These are phyloP conservation scores for Collybia sordida DNA, from an alignment of 768 basidiomycete species.

Conservation along the genomic window DNA sequence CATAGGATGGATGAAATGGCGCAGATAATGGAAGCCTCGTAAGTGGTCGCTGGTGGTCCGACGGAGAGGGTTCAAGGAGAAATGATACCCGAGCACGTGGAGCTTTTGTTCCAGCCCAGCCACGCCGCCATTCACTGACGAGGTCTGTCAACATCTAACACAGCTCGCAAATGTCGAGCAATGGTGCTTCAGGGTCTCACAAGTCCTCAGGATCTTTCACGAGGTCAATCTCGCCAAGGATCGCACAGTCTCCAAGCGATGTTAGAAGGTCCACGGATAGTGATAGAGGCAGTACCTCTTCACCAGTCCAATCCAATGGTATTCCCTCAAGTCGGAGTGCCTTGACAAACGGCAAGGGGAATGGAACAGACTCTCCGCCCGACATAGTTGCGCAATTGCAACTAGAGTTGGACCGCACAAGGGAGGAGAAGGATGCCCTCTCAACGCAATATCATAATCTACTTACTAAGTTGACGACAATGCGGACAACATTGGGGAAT, in stretches of 20 bases:
- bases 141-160: neutral
- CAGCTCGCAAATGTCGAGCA: slow-evolving; percentile 19
- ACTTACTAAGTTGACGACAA: slow-evolving; percentile 84
- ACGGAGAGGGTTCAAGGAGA: no score
- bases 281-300: slow-evolving; percentile 33
- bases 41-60: no score
- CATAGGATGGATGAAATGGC: neutral
- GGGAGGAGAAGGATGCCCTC: slow-evolving; percentile 86
- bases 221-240: slow-evolving; percentile 28
- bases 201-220: slow-evolving; percentile 26
- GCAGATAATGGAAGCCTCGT: no score
- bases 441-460: slow-evolving; percentile 84
- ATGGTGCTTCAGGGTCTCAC: slow-evolving; percentile 18
- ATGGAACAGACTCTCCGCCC: slow-evolving; percentile 32
- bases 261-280: slow-evolving; percentile 46
- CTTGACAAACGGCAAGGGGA: slow-evolving; percentile 25
- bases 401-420: slow-evolving; percentile 70
- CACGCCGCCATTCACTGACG: neutral
- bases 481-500: slow-evolving; percentile 91
- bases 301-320: slow-evolving; percentile 31
- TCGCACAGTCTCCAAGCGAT: slow-evolving; percentile 17
- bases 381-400: slow-evolving; percentile 64
- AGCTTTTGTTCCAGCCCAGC: no score
- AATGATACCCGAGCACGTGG: no score
- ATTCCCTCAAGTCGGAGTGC: slow-evolving; percentile 28